Evolutionary conservation across 2,329 filamentous ascomycete species (phyloP).

Genomic region (Fusarium sacchari): DNA sequence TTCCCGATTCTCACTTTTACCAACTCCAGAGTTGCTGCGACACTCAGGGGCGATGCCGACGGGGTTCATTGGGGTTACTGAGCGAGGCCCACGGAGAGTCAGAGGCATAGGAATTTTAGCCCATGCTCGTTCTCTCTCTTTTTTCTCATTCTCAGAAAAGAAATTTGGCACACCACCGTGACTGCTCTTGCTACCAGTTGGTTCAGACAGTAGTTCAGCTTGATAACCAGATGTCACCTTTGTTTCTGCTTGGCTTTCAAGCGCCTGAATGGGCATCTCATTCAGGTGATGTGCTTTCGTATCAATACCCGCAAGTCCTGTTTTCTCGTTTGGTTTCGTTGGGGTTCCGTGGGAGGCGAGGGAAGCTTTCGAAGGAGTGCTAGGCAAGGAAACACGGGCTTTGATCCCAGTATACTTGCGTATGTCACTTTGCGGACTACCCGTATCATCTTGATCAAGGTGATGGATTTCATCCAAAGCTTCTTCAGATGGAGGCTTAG

Average conservation of each 20-base stretch:
- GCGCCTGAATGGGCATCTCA: not conserved
- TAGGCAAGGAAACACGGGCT: constrained; percentile 39
- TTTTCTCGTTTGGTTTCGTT: not conserved
- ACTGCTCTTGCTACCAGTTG: not conserved
- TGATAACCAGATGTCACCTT: not conserved
- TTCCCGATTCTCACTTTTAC: constrained; percentile 3
- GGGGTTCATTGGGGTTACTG: constrained; percentile 3
- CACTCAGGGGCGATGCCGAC: not conserved
- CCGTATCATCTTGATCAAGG: not conserved
- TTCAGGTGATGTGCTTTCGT: not conserved
- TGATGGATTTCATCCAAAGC: constrained; percentile 20
- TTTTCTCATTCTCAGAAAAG: constrained; percentile 48
- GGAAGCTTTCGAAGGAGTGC: constrained; percentile 9
- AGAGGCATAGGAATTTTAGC: constrained; percentile 50
- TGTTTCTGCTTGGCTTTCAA: not conserved
- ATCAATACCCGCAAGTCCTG: not conserved
- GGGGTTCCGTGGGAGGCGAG: not conserved
- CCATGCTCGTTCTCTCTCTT: constrained; percentile 46
- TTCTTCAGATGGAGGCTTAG: constrained; percentile 47
- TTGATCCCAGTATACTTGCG: constrained; percentile 9
- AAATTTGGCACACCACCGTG: constrained; percentile 29
- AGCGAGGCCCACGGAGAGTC: constrained; percentile 34
- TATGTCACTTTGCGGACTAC: constrained; percentile 12
- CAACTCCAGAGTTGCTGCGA: not conserved
- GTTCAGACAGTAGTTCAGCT: not conserved